Conservation (phyloP, 2,329 filamentous ascomycete species). For the Verticillium klebahnii region DNA sequence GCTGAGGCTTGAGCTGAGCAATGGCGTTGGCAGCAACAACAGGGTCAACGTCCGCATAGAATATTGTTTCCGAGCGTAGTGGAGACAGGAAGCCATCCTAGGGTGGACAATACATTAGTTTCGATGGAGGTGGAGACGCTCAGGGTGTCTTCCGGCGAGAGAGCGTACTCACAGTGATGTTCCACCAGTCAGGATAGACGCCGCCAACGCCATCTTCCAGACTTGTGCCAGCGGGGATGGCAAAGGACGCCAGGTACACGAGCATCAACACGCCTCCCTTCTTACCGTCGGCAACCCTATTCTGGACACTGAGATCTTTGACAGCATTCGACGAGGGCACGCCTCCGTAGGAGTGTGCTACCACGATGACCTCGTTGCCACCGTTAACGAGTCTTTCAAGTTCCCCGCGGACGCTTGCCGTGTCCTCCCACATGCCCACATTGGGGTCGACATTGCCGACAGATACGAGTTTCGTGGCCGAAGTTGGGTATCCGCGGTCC, state of each 20-base stretch:
- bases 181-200: conserved; percentile 21
- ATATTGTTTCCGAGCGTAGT: conserved; percentile 11
- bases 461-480: conserved; percentile 24
- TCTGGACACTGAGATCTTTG: conserved; percentile 25
- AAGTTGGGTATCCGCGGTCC: conserved; percentile 23
- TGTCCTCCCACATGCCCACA: conserved; percentile 23
- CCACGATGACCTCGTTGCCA: conserved; percentile 34
- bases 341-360: conserved; percentile 40
- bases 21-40: conserved; percentile 8
- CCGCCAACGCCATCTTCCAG: conserved; percentile 20
- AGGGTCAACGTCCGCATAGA: conserved; percentile 19
- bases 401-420: conserved; percentile 20
- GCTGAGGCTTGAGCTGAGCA: conserved; percentile 8
- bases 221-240: conserved; percentile 21
- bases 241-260: conserved; percentile 28
- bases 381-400: conserved; percentile 23
- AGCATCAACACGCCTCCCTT: conserved; percentile 31
- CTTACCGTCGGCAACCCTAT: conserved; percentile 23
- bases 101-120: neutral
- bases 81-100: conserved; percentile 8
- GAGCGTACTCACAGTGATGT: conserved; percentile 14
- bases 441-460: conserved; percentile 23
- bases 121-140: neutral
- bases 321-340: conserved; percentile 32
- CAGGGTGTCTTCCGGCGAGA: neutral